Evolutionary conservation across 768 basidiomycete species (phyloP).

Genomic region (Tulasnella sp.): DNA sequence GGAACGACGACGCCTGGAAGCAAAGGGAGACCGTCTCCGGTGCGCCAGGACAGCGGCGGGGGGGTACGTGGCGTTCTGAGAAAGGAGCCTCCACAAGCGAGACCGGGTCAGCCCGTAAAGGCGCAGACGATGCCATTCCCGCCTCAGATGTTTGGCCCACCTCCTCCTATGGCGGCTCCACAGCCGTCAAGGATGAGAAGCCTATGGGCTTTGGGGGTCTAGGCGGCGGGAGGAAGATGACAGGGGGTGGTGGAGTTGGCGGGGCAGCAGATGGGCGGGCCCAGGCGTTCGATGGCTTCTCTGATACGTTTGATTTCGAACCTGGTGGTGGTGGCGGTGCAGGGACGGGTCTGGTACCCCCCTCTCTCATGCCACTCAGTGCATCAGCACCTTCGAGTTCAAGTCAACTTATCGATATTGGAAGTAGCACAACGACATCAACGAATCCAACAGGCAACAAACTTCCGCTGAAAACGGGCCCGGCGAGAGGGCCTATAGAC

Average conservation of each 20-base stretch:
- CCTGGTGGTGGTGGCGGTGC: background rate
- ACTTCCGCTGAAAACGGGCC: background rate
- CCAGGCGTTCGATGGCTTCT: slow-evolving; percentile 35
- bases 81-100: background rate
- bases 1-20: no score
- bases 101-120: background rate
- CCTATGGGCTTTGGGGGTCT: background rate
- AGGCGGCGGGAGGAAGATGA: slow-evolving; percentile 15
- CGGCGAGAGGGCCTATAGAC: background rate
- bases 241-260: slow-evolving; percentile 18
- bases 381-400: background rate
- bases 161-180: background rate
- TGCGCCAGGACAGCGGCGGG: no score
- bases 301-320: slow-evolving; percentile 42
- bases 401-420: background rate
- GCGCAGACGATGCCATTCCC: background rate
- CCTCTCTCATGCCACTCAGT: background rate
- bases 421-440: background rate
- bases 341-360: background rate
- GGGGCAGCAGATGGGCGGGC: background rate
- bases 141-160: slow-evolving; percentile 11
- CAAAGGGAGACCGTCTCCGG: no score
- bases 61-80: background rate
- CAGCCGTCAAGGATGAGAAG: slow-evolving; percentile 9
- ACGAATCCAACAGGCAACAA: background rate